These are phyloP conservation scores for Jatropha multifida DNA, from an alignment of 441 rosid species.

Conservation along the genomic window DNA sequence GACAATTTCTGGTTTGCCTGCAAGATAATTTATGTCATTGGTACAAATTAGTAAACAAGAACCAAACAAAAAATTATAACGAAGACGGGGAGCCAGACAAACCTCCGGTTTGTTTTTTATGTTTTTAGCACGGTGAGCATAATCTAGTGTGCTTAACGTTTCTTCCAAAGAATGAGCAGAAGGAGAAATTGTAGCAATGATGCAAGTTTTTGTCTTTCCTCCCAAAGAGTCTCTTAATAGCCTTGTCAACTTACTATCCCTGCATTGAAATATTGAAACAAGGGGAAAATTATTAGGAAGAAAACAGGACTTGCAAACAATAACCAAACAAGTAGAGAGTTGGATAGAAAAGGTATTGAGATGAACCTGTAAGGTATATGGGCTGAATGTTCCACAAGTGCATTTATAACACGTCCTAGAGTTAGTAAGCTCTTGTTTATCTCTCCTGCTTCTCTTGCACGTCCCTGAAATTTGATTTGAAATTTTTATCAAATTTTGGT, in stretches of 20 bases:
- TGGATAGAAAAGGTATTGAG: background rate
- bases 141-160: slow-evolving; percentile 94
- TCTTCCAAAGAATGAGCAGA: slow-evolving; percentile 82
- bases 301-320: background rate
- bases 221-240: slow-evolving; percentile 88
- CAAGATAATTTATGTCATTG: slow-evolving; percentile 22
- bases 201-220: slow-evolving; percentile 96
- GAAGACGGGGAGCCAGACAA: slow-evolving; percentile 22
- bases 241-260: slow-evolving; percentile 97
- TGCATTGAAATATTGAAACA: slow-evolving; percentile 29
- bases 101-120: slow-evolving; percentile 97
- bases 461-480: slow-evolving; percentile 46
- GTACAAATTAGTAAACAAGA: slow-evolving; percentile 14
- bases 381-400: slow-evolving; percentile 92
- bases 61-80: background rate
- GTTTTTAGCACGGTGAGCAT: slow-evolving; percentile 89
- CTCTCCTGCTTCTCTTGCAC: slow-evolving; percentile 98
- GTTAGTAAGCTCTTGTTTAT: slow-evolving; percentile 96
- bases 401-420: slow-evolving; percentile 91
- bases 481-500: slow-evolving; percentile 12
- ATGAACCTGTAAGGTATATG: slow-evolving; percentile 88
- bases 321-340: background rate
- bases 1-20: slow-evolving; percentile 96
- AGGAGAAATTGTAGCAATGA: slow-evolving; percentile 92
- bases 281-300: background rate